These are phyloP conservation scores for Neofusicoccum ribis DNA, from an alignment of 2,329 filamentous ascomycete genomes.

Conservation along the genomic window DNA sequence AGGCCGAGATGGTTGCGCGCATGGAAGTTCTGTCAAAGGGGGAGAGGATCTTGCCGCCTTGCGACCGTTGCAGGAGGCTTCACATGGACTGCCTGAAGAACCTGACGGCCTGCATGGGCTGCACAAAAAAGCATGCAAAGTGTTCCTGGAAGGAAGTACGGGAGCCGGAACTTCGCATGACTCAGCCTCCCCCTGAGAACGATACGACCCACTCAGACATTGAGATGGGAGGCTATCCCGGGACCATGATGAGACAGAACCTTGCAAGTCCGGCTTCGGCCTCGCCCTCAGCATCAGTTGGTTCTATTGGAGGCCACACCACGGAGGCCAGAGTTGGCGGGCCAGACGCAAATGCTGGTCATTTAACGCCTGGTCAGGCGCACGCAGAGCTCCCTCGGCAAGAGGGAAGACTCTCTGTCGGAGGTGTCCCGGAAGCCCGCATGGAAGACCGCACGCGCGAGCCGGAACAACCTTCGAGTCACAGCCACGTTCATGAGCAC, in stretches of 20 bases:
- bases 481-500: constrained; percentile 2
- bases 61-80: constrained; percentile 77
- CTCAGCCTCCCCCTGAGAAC: neutral
- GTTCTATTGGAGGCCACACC: constrained; percentile 3
- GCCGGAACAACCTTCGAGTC: neutral
- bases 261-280: constrained; percentile 10
- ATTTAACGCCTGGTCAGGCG: neutral
- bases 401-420: neutral
- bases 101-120: constrained; percentile 80
- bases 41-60: constrained; percentile 75
- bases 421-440: neutral
- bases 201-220: constrained; percentile 16
- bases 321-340: constrained; percentile 12
- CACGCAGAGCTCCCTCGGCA: constrained; percentile 6
- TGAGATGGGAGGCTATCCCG: constrained; percentile 14
- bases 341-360: constrained; percentile 2
- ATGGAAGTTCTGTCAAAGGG: constrained; percentile 76
- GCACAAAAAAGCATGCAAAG: constrained; percentile 87
- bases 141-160: constrained; percentile 83
- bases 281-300: constrained; percentile 10
- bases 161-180: constrained; percentile 61
- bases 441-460: constrained; percentile 10
- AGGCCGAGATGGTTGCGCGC: constrained; percentile 67
- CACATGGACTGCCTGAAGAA: constrained; percentile 84
- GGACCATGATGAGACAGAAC: constrained; percentile 5